A percentile compares a stretch with the other conserved stretches of the same genome.
These are phyloP conservation scores for Tribonema minus DNA, from an alignment of 108 stramenopile species.

Conservation along the genomic window DNA sequence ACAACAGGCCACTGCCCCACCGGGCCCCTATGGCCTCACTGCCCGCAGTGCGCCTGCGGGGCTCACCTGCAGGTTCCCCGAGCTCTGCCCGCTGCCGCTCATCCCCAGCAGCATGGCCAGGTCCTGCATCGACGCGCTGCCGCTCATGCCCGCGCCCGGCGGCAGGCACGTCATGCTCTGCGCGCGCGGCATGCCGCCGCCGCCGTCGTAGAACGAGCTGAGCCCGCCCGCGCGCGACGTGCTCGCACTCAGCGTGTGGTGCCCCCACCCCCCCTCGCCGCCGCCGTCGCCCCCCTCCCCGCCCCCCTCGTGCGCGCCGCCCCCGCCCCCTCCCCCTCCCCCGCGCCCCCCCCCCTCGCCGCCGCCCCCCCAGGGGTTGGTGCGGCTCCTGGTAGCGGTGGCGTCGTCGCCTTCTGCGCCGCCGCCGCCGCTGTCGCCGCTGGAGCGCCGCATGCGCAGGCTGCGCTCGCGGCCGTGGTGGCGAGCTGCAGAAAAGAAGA, in stretches of 20 bases:
- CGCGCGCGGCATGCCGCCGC: slow-evolving; percentile 9
- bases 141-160: slow-evolving; percentile 4
- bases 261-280: background rate
- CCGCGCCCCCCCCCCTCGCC: too few species aligned
- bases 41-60: too few species aligned
- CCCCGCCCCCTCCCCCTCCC: too few species aligned
- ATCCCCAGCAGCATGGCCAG: slow-evolving; percentile 24
- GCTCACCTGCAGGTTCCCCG: too few species aligned
- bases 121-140: slow-evolving; percentile 24
- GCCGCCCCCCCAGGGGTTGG: background rate
- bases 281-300: background rate
- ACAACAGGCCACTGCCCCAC: too few species aligned
- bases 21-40: too few species aligned
- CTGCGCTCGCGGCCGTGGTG: too few species aligned
- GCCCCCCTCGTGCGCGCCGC: too few species aligned
- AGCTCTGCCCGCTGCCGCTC: slow-evolving; percentile 3
- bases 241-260: background rate
- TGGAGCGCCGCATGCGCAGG: too few species aligned
- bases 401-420: too few species aligned
- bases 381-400: background rate
- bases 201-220: background rate
- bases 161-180: slow-evolving; percentile 16
- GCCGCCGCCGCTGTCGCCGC: background rate
- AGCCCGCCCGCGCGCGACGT: background rate
- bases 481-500: too few species aligned